Evolutionary conservation across 805 yeast species (phyloP).

Genomic region (Teunomyces atbi): DNA sequence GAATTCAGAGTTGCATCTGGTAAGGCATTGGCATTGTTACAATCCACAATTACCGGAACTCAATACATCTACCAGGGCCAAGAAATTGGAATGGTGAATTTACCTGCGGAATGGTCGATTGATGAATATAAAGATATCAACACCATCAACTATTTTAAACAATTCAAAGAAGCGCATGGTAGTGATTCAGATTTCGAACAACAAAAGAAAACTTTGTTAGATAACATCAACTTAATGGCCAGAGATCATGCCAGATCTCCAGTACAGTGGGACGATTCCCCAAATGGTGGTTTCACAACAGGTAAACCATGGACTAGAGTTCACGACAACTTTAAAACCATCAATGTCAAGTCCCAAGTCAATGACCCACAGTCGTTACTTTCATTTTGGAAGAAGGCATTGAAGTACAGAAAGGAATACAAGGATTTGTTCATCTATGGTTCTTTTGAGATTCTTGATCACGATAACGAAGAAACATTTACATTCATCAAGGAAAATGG

Average conservation of each 20-base stretch:
- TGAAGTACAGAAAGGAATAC: conserved; percentile 43
- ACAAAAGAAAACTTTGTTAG: conserved; percentile 24
- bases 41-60: conserved; percentile 51
- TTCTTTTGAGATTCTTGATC: conserved; percentile 42
- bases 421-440: conserved; percentile 50
- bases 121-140: conserved; percentile 52
- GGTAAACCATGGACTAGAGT: conserved; percentile 52
- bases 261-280: conserved; percentile 49
- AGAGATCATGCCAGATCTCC: conserved; percentile 58
- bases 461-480: conserved; percentile 40
- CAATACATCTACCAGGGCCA: conserved; percentile 60
- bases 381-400: conserved; percentile 43
- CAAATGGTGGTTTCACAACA: conserved; percentile 47
- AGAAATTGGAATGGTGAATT: conserved; percentile 55
- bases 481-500: conserved; percentile 38
- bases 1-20: conserved; percentile 37
- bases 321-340: conserved; percentile 46
- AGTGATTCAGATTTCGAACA: conserved; percentile 18
- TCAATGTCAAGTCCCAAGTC: conserved; percentile 49
- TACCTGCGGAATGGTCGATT: conserved; percentile 45
- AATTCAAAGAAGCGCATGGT: conserved; percentile 25
- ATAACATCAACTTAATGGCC: conserved; percentile 38
- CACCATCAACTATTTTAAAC: conserved; percentile 40
- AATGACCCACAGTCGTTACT: conserved; percentile 45
- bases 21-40: conserved; percentile 48